Evolutionary conservation across 371 early-diverging fungal genomes (phyloP), one percentile per base, ranked within the genome.

Genomic region (Lichtheimia corymbifera): DNA sequence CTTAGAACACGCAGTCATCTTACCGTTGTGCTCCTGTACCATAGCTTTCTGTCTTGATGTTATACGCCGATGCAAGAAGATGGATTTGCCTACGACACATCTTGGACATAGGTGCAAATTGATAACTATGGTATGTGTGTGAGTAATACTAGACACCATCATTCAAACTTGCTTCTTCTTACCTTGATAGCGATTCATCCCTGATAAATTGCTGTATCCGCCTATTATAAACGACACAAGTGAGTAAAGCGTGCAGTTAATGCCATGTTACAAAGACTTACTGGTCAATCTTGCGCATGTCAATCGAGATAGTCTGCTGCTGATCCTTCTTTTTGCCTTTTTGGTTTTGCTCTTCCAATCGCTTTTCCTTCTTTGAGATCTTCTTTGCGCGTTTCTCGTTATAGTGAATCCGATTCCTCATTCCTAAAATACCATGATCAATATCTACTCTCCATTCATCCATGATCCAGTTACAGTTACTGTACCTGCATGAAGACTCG

Each of bases 41-140:
- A 45, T 68, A 45, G 47, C 84, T 83, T 43, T 77, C 66, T 0
- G 84, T 83, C 55, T 72, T 72, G 9, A 86, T 56, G 6, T 78
- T 77, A 58, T 86, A 86, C 9, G 73, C 73, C 28, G 67, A 73
- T 22, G 83, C 78, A 51, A 86, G 63, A 12, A 80, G 50, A 60
- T 86, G 84, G 2, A 86, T 59, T 52, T 83, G 82, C 51, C 80
- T 79, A 27, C 84, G 71, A 43, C 77, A 53, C 12, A 66, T 53
- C n/a, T 72, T 77, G 11, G 71, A 58, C 86, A 86, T 84, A n/a
- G 86, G 86, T 0, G 71, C 67, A 52, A 86, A 65, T 53, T 83
- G 78, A 40, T 68, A 72, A 47, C 77, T 73, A 52, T 55, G 18
- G 18, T 17, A 12, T 55, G n/a, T 45, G 2, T 24, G 18, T 43